Evolutionary conservation across 306 rosid species (phyloP).

Genomic region (Herpetospermum pedunculosum): DNA sequence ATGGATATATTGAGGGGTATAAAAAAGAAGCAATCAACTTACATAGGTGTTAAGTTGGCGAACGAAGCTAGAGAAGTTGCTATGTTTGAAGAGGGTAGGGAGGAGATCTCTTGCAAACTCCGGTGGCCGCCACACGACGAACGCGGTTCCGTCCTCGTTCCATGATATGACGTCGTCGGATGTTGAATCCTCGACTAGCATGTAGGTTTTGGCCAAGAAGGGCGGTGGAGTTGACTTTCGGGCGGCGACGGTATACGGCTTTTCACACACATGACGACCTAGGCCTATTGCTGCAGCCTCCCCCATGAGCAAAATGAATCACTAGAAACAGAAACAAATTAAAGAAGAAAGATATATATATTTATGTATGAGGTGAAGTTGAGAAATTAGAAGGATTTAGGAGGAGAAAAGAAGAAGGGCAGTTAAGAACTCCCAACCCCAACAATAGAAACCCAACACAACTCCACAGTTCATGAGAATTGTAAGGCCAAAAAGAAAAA

Average conservation of each 20-base stretch:
- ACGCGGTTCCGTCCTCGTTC: constrained; percentile 64
- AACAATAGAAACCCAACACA: constrained; percentile 98
- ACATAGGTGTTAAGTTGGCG: constrained; percentile 96
- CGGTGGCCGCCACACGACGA: constrained; percentile 88
- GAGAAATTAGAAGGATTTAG: not conserved
- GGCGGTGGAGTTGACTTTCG: constrained; percentile 66
- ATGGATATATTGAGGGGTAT: too few relatives aligned
- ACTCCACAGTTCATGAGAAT: constrained; percentile 97
- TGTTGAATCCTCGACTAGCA: constrained; percentile 68
- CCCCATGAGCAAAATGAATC: constrained; percentile 15
- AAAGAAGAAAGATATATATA: constrained; percentile 1
- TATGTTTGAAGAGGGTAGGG: constrained; percentile 90
- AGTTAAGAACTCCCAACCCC: constrained; percentile 99
- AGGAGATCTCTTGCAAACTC: constrained; percentile 92
- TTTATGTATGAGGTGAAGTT: not conserved
- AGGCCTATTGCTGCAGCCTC: not conserved
- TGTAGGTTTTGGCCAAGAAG: constrained; percentile 75
- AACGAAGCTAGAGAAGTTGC: constrained; percentile 95
- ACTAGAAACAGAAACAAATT: not conserved
- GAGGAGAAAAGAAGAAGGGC: constrained; percentile 90
- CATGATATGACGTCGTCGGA: constrained; percentile 59
- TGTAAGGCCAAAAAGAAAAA: constrained; percentile 21
- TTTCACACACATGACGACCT: constrained; percentile 17
- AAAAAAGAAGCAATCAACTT: constrained; percentile 8
- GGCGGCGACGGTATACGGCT: constrained; percentile 25